Evolutionary conservation across 2,329 filamentous ascomycete genomes (phyloP).

Genomic region (Apiospora marii): DNA sequence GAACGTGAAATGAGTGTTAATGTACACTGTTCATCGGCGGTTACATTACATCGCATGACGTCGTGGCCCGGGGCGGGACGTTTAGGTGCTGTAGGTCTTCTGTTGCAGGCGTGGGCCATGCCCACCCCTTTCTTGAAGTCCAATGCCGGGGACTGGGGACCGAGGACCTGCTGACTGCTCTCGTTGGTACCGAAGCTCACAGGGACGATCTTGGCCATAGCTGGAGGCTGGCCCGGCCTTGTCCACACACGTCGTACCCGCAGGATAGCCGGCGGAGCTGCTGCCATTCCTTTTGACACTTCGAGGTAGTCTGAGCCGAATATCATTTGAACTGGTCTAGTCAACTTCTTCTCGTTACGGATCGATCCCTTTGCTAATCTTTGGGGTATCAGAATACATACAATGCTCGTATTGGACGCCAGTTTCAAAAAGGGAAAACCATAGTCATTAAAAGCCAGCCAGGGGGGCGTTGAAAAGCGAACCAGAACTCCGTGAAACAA

Average conservation of each 20-base stretch:
- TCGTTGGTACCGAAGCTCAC: background rate
- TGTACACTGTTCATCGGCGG: background rate
- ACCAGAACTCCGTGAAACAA: background rate
- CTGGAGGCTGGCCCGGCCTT: background rate
- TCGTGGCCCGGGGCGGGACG: background rate
- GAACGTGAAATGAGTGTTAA: background rate
- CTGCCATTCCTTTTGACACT: background rate
- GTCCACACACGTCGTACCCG: background rate
- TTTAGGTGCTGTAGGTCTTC: background rate
- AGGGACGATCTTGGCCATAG: background rate
- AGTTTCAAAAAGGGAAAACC: background rate
- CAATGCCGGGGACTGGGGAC: background rate
- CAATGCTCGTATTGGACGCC: constrained; percentile 7
- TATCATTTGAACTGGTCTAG: background rate
- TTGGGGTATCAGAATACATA: constrained; percentile 7
- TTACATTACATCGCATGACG: background rate
- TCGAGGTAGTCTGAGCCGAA: no score
- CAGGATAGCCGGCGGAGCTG: background rate
- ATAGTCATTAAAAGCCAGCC: background rate
- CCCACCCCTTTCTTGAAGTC: background rate
- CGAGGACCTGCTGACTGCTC: background rate
- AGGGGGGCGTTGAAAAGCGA: background rate
- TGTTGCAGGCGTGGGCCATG: background rate
- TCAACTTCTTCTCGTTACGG: background rate
- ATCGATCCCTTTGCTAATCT: background rate